Percentiles rank a stretch among this genome's conserved stretches.
Conservation (phyloP, 768 basidiomycete genomes). For the Leccinum disarticulatum region DNA sequence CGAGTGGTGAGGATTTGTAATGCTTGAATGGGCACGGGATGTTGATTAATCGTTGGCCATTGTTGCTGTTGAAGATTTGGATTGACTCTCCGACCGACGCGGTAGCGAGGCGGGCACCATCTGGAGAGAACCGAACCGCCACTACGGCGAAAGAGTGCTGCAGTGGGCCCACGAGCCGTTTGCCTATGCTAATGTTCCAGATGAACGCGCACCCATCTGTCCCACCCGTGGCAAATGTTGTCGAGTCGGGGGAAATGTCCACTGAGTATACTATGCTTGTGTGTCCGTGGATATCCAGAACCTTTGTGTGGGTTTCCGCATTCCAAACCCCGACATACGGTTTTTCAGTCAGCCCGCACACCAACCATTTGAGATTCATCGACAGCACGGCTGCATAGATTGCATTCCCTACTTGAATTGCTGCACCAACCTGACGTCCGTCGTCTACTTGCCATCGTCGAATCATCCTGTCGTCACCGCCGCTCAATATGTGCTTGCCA, state of each 20-base stretch:
- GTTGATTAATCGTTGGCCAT: background rate
- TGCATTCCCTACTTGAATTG: too few species aligned
- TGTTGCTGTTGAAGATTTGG: background rate
- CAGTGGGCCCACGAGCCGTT: background rate
- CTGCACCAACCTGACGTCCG: too few species aligned
- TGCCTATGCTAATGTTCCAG: background rate
- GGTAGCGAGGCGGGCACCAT: background rate
- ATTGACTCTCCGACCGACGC: background rate
- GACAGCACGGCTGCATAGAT: too few species aligned
- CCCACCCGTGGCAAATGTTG: background rate
- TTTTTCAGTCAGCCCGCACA: background rate
- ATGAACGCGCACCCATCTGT: background rate
- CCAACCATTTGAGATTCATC: too few species aligned
- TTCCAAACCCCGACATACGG: background rate
- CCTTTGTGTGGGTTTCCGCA: background rate
- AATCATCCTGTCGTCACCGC: background rate
- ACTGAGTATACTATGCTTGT: background rate
- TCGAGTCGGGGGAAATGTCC: background rate
- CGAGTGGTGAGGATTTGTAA: background rate
- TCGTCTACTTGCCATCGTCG: too few species aligned
- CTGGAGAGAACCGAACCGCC: background rate
- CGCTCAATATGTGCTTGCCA: background rate
- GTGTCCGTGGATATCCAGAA: background rate
- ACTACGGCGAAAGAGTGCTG: background rate
- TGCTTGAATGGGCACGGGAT: background rate